Evolutionary conservation across 768 basidiomycete species (phyloP).

Genomic region (Leccinellum luteum): DNA sequence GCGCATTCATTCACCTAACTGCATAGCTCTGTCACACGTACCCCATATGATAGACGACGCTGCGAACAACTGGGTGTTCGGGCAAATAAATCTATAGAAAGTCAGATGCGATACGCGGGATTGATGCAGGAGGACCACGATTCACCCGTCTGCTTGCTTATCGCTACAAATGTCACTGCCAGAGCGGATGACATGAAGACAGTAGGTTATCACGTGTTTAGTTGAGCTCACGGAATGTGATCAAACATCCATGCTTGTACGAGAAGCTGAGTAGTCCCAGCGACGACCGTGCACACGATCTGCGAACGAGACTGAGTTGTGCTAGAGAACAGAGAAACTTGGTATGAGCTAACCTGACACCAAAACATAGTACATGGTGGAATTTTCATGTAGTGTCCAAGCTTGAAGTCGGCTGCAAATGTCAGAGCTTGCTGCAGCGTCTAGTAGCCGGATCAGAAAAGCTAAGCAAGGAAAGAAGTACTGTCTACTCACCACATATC

Average conservation of each 20-base stretch:
- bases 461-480: too few species aligned
- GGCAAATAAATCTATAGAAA: constrained; percentile 46
- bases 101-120: background rate
- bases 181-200: background rate
- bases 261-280: constrained; percentile 70
- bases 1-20: too few species aligned
- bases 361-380: constrained; percentile 73
- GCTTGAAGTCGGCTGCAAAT: constrained; percentile 77
- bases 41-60: constrained; percentile 55
- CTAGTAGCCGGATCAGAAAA: constrained; percentile 7
- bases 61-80: constrained; percentile 49
- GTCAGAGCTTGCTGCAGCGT: constrained; percentile 48
- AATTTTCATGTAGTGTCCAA: constrained; percentile 64
- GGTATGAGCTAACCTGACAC: constrained; percentile 45
- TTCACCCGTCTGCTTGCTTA: constrained; percentile 40
- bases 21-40: constrained; percentile 7
- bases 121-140: background rate
- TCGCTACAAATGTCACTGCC: constrained; percentile 45
- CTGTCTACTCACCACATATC: constrained; percentile 53
- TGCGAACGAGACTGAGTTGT: constrained; percentile 23
- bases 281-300: constrained; percentile 61
- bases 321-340: background rate
- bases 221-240: constrained; percentile 47
- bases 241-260: constrained; percentile 75
- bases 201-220: background rate